Conservation (phyloP, 176 grass and related monocot species). For the Oryza coarctata region DNA sequence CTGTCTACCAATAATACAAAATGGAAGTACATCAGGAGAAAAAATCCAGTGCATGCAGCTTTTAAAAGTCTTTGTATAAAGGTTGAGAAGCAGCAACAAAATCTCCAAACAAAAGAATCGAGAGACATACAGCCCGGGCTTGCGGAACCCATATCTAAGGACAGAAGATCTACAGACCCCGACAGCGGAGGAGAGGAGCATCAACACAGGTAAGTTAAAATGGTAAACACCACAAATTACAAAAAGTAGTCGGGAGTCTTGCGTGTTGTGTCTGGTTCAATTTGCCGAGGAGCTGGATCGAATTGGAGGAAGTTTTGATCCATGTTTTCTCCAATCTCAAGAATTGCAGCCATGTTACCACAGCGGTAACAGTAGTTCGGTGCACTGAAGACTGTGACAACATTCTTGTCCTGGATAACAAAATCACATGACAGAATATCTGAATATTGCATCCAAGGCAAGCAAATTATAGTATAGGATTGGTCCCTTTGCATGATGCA, state of each 20-base stretch:
- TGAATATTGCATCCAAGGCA: not conserved
- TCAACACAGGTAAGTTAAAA: slow-evolving; percentile 52
- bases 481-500: not conserved
- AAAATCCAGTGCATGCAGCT: slow-evolving; percentile 47
- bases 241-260: slow-evolving; percentile 98
- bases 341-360: slow-evolving; percentile 96
- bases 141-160: slow-evolving; percentile 26
- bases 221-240: slow-evolving; percentile 60
- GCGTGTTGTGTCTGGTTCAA: slow-evolving; percentile 86
- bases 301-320: slow-evolving; percentile 97
- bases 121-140: slow-evolving; percentile 47
- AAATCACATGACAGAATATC: slow-evolving; percentile 6
- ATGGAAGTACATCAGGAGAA: slow-evolving; percentile 38
- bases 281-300: slow-evolving; percentile 82
- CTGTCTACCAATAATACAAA: slow-evolving; percentile 59
- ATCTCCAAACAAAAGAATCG: slow-evolving; percentile 84
- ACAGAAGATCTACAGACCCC: slow-evolving; percentile 54
- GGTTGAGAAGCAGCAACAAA: slow-evolving; percentile 56
- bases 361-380: slow-evolving; percentile 97
- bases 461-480: not conserved
- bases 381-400: slow-evolving; percentile 94
- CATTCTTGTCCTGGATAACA: slow-evolving; percentile 81
- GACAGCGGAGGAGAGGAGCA: slow-evolving; percentile 40
- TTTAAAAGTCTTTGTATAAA: slow-evolving; percentile 46
- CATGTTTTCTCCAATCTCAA: slow-evolving; percentile 96